Evolutionary conservation across 345 rosid species (phyloP).

Genomic region (Citrus trifoliata): DNA sequence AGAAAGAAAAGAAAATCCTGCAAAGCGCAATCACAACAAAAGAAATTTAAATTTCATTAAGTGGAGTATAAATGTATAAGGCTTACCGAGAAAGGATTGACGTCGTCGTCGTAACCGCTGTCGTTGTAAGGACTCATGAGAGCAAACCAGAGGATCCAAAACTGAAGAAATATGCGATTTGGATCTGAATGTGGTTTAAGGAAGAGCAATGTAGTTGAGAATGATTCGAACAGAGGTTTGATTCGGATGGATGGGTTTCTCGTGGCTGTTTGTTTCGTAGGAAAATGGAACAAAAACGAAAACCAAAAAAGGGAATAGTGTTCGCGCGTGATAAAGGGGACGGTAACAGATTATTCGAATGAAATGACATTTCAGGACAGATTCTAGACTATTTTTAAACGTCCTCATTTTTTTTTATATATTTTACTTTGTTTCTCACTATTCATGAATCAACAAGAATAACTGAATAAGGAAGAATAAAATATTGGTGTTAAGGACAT

Average conservation of each 20-base stretch:
- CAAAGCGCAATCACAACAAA: not conserved
- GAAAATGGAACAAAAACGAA: conserved; percentile 10
- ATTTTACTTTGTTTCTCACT: not conserved
- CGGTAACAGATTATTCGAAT: not conserved
- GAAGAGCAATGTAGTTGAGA: not conserved
- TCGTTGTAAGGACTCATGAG: conserved; percentile 71
- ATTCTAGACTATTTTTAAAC: not conserved
- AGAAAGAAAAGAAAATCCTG: not conserved
- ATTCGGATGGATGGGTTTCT: not conserved
- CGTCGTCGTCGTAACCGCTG: conserved; percentile 81
- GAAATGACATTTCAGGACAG: not conserved
- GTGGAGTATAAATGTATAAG: not conserved
- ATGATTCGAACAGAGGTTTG: not conserved
- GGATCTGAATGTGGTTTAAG: not conserved
- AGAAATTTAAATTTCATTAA: not conserved
- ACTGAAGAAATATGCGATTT: not conserved
- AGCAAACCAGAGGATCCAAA: conserved; percentile 16
- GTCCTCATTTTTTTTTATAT: not conserved
- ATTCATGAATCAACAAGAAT: too few relatives aligned
- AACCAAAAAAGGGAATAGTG: not conserved
- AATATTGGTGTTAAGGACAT: too few relatives aligned
- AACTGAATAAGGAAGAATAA: too few relatives aligned
- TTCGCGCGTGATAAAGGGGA: conserved; percentile 8
- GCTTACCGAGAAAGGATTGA: conserved; percentile 91
- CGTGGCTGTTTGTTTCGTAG: conserved; percentile 12